Percentiles rank a stretch among this genome's conserved stretches.
Conservation (phyloP, 345 rosid genomes). For the Theobroma cacao region DNA sequence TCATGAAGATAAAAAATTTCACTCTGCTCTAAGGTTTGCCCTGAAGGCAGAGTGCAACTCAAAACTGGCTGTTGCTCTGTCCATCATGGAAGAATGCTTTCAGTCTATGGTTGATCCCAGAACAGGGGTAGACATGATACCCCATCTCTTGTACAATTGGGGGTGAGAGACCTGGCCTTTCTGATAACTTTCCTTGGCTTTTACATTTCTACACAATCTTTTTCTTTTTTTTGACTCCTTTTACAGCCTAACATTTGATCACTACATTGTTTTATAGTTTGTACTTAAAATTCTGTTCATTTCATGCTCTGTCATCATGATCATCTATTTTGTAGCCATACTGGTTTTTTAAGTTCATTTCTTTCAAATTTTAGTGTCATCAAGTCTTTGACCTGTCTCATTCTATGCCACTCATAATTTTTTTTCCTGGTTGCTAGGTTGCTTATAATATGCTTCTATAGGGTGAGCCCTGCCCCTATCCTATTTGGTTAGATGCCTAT, state of each 20-base stretch:
- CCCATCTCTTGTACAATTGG: constrained; percentile 88
- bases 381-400: not conserved
- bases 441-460: not conserved
- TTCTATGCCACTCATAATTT: not conserved
- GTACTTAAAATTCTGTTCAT: not conserved
- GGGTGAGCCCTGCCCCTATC: too few species aligned
- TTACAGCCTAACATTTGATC: not conserved
- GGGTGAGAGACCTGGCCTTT: constrained; percentile 42
- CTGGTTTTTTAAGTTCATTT: not conserved
- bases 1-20: constrained; percentile 76
- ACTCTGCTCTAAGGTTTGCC: constrained; percentile 66
- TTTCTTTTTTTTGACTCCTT: not conserved
- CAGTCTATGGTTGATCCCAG: constrained; percentile 90
- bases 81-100: constrained; percentile 95
- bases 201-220: not conserved
- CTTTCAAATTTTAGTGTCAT: not conserved
- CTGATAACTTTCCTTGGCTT: not conserved
- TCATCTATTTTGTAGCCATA: not conserved
- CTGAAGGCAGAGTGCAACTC: constrained; percentile 95
- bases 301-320: not conserved
- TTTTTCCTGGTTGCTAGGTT: not conserved
- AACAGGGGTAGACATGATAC: constrained; percentile 93
- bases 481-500: too few species aligned
- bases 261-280: not conserved
- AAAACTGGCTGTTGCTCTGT: constrained; percentile 81